These are phyloP conservation scores for Tolypocladium tropicale DNA, from an alignment of 2,329 filamentous ascomycete genomes.

Conservation along the genomic window DNA sequence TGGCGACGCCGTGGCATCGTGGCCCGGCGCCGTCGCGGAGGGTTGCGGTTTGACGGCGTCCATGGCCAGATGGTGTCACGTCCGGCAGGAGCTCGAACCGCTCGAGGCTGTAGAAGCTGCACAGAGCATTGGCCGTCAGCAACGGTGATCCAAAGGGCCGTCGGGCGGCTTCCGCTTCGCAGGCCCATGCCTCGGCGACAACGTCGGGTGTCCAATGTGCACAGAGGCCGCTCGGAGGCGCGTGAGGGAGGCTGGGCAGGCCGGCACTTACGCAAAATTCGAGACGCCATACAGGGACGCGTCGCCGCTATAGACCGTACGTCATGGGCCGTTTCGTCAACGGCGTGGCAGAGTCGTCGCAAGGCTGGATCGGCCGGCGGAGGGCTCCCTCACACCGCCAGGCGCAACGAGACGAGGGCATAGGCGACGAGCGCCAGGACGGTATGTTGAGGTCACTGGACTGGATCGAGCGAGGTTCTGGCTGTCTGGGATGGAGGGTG, in stretches of 20 bases:
- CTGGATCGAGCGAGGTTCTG: background rate
- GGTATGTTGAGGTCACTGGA: background rate
- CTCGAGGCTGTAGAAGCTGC: conserved; percentile 4
- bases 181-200: background rate
- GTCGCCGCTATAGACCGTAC: background rate
- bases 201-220: background rate
- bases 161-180: background rate
- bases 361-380: background rate
- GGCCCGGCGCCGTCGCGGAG: conserved; percentile 7
- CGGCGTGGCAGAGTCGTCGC: background rate
- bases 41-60: conserved; percentile 9
- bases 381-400: background rate
- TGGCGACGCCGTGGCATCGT: conserved; percentile 1
- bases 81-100: conserved; percentile 6
- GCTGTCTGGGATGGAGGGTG: background rate
- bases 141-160: background rate
- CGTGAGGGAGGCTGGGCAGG: background rate
- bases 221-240: background rate
- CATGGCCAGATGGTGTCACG: conserved; percentile 8
- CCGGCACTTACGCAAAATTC: background rate
- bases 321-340: background rate
- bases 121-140: background rate
- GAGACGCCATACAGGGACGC: background rate
- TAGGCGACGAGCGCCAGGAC: background rate
- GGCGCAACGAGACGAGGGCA: background rate